Percentiles rank a stretch among this genome's conserved stretches.
phyloP scores from a whole-genome alignment of 2,329 filamentous ascomycete genomes.

The Exophiala sp. region DNA sequence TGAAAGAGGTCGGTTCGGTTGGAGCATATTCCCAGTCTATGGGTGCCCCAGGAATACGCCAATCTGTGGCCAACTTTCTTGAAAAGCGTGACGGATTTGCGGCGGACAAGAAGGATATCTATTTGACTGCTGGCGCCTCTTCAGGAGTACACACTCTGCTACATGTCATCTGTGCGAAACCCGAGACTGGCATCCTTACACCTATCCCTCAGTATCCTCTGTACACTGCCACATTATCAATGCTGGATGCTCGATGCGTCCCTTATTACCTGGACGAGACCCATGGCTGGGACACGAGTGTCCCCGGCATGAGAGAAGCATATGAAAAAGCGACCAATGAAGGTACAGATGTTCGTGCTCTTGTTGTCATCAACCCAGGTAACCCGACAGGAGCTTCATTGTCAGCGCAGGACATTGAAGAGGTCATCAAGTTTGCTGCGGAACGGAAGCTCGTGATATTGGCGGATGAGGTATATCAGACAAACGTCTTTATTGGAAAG shows the following conservation, averaged over 20 bases:
- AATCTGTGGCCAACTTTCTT: slow-evolving; percentile 89
- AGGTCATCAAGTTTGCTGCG: slow-evolving; percentile 81
- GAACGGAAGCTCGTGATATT: slow-evolving; percentile 83
- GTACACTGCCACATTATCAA: slow-evolving; percentile 85
- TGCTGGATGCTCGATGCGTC: slow-evolving; percentile 81
- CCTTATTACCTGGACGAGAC: slow-evolving; percentile 92
- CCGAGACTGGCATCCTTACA: slow-evolving; percentile 78
- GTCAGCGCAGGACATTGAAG: slow-evolving; percentile 70
- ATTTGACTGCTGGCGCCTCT: slow-evolving; percentile 86
- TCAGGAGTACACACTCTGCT: slow-evolving; percentile 93
- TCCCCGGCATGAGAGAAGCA: slow-evolving; percentile 70
- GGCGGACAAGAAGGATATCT: slow-evolving; percentile 75
- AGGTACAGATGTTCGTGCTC: slow-evolving; percentile 82
- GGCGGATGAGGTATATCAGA: slow-evolving; percentile 98
- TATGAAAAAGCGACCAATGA: slow-evolving; percentile 70
- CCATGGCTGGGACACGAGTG: slow-evolving; percentile 81
- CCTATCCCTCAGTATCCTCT: slow-evolving; percentile 98
- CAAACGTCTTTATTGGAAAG: slow-evolving; percentile 88
- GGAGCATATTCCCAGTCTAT: slow-evolving; percentile 96
- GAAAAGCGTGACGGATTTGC: slow-evolving; percentile 88
- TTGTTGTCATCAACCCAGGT: slow-evolving; percentile 97
- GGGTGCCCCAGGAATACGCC: slow-evolving; percentile 78
- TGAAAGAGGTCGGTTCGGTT: slow-evolving; percentile 82
- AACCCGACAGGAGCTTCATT: slow-evolving; percentile 94
- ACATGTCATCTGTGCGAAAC: slow-evolving; percentile 76